These are phyloP conservation scores for Byssothecium circinans DNA, from an alignment of 2,329 filamentous ascomycete species.

Conservation along the genomic window DNA sequence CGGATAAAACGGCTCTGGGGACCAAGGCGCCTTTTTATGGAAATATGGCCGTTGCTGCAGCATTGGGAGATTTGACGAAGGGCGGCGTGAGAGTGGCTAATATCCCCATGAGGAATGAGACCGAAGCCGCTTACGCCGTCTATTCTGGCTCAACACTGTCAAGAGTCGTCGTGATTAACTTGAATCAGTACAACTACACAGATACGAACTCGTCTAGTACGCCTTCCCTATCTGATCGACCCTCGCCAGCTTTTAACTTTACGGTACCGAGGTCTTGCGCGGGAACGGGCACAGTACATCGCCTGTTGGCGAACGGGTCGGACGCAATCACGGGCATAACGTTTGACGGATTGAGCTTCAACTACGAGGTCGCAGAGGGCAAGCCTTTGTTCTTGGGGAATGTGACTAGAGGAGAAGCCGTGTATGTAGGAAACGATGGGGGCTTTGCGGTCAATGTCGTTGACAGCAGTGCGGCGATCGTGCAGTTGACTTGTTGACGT, in stretches of 20 bases:
- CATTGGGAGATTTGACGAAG: conserved; percentile 51
- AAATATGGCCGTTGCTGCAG: conserved; percentile 60
- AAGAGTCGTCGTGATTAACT: conserved; percentile 59
- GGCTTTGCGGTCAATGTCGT: conserved; percentile 8
- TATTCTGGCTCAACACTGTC: conserved; percentile 52
- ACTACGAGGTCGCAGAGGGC: conserved; percentile 60
- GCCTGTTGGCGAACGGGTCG: conserved; percentile 63
- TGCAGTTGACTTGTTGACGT: conserved; percentile 14
- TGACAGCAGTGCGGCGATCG: conserved; percentile 14
- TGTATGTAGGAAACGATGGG: conserved; percentile 11
- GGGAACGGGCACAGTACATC: conserved; percentile 45
- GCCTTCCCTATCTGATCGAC: conserved; percentile 26
- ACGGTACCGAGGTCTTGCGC: conserved; percentile 35
- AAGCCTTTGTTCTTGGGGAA: conserved; percentile 58
- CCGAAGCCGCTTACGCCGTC: conserved; percentile 59
- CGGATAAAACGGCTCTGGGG: conserved; percentile 53
- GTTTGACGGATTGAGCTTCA: conserved; percentile 64
- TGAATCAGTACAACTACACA: conserved; percentile 63
- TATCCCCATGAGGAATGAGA: conserved; percentile 46
- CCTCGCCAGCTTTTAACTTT: conserved; percentile 48
- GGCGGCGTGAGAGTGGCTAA: conserved; percentile 51
- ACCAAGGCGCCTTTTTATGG: conserved; percentile 68
- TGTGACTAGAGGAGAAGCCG: conserved; percentile 47
- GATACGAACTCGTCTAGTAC: conserved; percentile 28
- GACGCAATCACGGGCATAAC: conserved; percentile 65